phyloP scores from a whole-genome alignment of 75 land plant genomes.

The Picea glauca region DNA sequence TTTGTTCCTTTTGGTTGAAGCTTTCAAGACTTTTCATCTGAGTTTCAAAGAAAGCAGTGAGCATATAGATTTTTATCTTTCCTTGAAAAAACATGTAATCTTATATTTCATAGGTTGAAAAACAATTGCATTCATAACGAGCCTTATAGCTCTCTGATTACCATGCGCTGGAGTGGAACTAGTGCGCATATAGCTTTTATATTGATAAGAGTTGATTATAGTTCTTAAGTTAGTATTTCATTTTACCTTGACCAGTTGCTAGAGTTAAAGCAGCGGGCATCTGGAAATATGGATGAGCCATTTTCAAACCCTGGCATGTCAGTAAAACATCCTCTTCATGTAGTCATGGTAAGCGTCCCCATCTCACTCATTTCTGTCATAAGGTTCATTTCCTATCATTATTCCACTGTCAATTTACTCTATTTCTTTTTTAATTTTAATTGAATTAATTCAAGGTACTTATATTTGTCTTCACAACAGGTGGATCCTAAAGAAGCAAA shows the following conservation, averaged over 20 bases:
- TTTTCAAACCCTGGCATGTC: slow-evolving; percentile 80
- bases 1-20: too few species aligned
- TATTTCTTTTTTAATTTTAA: background rate
- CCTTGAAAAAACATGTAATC: too few species aligned
- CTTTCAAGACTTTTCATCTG: too few species aligned
- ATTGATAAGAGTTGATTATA: too few species aligned
- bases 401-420: background rate
- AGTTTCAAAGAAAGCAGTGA: too few species aligned
- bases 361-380: background rate
- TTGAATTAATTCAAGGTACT: background rate
- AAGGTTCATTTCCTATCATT: slow-evolving; percentile 2
- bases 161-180: too few species aligned
- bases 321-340: slow-evolving; percentile 96
- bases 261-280: slow-evolving; percentile 86
- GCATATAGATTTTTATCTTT: too few species aligned
- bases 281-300: slow-evolving; percentile 72
- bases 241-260: slow-evolving; percentile 49
- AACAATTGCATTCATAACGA: too few species aligned
- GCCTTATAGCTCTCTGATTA: too few species aligned
- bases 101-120: too few species aligned
- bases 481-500: slow-evolving; percentile 86
- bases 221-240: too few species aligned
- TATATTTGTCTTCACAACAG: slow-evolving; percentile 27
- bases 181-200: too few species aligned
- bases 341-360: slow-evolving; percentile 80